Percentiles rank a stretch among this genome's conserved stretches.
Conservation (phyloP, 2,329 filamentous ascomycete genomes). For the Fusarium gaditjirri region DNA sequence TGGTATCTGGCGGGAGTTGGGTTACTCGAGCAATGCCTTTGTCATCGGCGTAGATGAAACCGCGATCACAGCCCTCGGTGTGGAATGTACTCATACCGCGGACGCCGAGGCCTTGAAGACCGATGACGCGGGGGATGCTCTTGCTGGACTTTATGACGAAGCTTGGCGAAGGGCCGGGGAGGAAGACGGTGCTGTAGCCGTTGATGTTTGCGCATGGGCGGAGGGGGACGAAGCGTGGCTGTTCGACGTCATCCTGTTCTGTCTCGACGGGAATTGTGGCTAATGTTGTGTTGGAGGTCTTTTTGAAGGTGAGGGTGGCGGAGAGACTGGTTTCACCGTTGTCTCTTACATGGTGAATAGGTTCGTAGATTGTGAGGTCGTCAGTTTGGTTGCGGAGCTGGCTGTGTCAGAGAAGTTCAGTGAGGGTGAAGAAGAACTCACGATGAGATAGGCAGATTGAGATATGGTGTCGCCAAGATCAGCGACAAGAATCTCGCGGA, state of each 20-base stretch:
- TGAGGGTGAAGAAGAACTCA: constrained; percentile 55
- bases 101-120: constrained; percentile 74
- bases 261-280: constrained; percentile 66
- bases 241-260: constrained; percentile 62
- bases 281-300: constrained; percentile 74
- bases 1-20: constrained; percentile 73
- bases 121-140: constrained; percentile 78
- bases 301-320: constrained; percentile 77
- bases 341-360: constrained; percentile 65
- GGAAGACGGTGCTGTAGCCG: constrained; percentile 83
- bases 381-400: constrained; percentile 82
- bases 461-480: constrained; percentile 82
- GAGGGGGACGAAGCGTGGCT: constrained; percentile 63
- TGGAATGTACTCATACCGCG: constrained; percentile 80
- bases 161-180: constrained; percentile 81
- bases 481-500: constrained; percentile 84
- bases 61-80: constrained; percentile 78
- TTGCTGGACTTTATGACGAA: constrained; percentile 87
- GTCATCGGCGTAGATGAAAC: constrained; percentile 84
- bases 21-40: constrained; percentile 79
- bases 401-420: not conserved
- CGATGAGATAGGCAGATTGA: constrained; percentile 82
- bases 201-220: constrained; percentile 71
- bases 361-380: constrained; percentile 88
- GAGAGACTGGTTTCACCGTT: constrained; percentile 56